Conservation (phyloP, 129 eudicot genomes). For the Tagetes patula region DNA sequence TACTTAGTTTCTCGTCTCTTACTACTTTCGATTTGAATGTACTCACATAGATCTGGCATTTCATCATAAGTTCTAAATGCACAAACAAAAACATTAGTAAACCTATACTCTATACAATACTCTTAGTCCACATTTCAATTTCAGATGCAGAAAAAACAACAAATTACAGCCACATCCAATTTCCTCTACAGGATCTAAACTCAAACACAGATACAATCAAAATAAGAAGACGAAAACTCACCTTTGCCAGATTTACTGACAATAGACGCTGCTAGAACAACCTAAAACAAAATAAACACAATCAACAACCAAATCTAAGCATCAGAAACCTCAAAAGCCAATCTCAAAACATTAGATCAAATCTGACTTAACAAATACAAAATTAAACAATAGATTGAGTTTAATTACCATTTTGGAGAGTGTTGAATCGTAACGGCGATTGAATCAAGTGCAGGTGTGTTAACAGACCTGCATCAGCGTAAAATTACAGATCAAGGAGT, state of each 20-base stretch:
- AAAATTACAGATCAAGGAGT: slow-evolving; percentile 10
- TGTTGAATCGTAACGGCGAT: slow-evolving; percentile 25
- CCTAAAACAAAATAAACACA: slow-evolving; percentile 40
- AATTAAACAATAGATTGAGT: slow-evolving; percentile 15
- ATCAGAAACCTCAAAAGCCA: not conserved
- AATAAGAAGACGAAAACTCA: slow-evolving; percentile 13
- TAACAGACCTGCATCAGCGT: slow-evolving; percentile 16
- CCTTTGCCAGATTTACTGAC: slow-evolving; percentile 88
- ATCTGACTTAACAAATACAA: not conserved
- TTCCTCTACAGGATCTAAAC: not conserved
- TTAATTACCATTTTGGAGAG: slow-evolving; percentile 33
- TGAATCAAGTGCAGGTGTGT: slow-evolving; percentile 15
- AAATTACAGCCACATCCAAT: not conserved
- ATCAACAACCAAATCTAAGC: not conserved
- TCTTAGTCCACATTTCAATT: not conserved
- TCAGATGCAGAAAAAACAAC: not conserved
- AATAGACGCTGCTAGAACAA: slow-evolving; percentile 84
- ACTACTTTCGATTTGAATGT: not conserved
- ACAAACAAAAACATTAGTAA: not conserved
- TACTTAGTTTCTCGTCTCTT: not conserved
- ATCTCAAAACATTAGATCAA: slow-evolving; percentile 13
- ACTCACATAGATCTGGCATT: slow-evolving; percentile 1
- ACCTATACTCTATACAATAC: not conserved
- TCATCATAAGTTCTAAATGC: not conserved
- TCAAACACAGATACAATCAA: not conserved